A percentile compares a stretch with the other conserved stretches of the same genome.
Conservation (phyloP, 805 yeast species). For the Yarrowia divulgata region DNA sequence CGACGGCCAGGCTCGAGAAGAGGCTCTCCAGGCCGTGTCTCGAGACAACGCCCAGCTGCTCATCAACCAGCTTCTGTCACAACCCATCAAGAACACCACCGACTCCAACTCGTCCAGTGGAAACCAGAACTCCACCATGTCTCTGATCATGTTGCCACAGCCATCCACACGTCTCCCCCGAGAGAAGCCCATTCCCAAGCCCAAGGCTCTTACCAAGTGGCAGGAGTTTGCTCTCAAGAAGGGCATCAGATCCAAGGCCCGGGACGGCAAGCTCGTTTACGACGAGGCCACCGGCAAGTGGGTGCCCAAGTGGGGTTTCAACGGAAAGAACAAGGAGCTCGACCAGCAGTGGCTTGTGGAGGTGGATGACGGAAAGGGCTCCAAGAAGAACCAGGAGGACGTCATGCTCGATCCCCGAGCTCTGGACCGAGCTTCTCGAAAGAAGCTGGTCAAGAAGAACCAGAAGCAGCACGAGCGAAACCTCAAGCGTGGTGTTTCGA, state of each 20-base stretch:
- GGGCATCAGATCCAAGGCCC: conserved; percentile 90
- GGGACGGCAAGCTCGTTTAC: conserved; percentile 84
- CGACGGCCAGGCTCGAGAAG: conserved; percentile 65
- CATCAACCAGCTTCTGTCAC: conserved; percentile 86
- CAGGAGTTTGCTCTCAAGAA: conserved; percentile 94
- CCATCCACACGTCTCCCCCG: conserved; percentile 85
- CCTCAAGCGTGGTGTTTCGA: conserved; percentile 46
- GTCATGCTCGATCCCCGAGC: conserved; percentile 89
- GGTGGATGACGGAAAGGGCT: conserved; percentile 73
- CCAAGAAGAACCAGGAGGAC: conserved; percentile 47
- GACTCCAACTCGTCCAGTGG: conserved; percentile 68
- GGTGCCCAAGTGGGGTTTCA: conserved; percentile 99
- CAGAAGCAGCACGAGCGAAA: conserved; percentile 85
- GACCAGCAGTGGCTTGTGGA: conserved; percentile 97
- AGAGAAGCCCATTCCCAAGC: conserved; percentile 94
- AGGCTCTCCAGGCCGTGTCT: conserved; percentile 66
- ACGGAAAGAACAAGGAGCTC: conserved; percentile 85
- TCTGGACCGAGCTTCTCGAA: conserved; percentile 80
- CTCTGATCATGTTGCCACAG: conserved; percentile 83
- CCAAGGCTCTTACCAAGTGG: conserved; percentile 94
- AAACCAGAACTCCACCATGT: conserved; percentile 68
- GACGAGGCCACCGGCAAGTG: conserved; percentile 92
- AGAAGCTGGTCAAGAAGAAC: conserved; percentile 83
- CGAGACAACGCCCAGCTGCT: conserved; percentile 93
- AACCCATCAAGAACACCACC: conserved; percentile 88